Evolutionary conservation across 2,329 filamentous ascomycete species (phyloP).

Genomic region (Akanthomyces lecanii): DNA sequence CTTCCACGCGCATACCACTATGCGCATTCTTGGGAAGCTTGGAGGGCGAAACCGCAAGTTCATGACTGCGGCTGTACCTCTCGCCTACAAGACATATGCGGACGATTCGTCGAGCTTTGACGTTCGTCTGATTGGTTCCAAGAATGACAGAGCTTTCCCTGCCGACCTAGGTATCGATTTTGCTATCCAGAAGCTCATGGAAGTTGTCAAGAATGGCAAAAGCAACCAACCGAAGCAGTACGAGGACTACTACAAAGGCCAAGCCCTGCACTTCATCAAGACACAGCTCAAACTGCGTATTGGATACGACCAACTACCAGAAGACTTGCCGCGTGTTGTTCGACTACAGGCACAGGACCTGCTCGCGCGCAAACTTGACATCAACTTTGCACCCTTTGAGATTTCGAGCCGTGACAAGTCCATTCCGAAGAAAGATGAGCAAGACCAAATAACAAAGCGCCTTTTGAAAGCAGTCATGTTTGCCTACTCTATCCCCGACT

Average conservation of each 20-base stretch:
- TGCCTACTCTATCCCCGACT: constrained; percentile 74
- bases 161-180: constrained; percentile 81
- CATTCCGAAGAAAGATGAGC: constrained; percentile 77
- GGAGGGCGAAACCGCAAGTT: constrained; percentile 95
- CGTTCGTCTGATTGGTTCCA: constrained; percentile 81
- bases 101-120: constrained; percentile 89
- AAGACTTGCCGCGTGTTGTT: constrained; percentile 80
- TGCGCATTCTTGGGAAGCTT: constrained; percentile 94
- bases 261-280: constrained; percentile 83
- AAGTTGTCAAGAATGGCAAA: constrained; percentile 62
- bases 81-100: constrained; percentile 77
- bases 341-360: constrained; percentile 88
- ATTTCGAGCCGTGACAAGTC: constrained; percentile 76
- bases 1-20: constrained; percentile 95
- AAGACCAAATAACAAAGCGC: constrained; percentile 78
- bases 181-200: constrained; percentile 82
- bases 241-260: constrained; percentile 86
- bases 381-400: constrained; percentile 66
- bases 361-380: constrained; percentile 65
- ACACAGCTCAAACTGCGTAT: constrained; percentile 88
- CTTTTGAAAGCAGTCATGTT: constrained; percentile 86
- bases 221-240: constrained; percentile 53
- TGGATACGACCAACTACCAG: constrained; percentile 80
- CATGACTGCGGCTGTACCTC: constrained; percentile 80
- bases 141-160: constrained; percentile 83